These are phyloP conservation scores for Mycena olivaceomarginata DNA, from an alignment of 768 basidiomycete species.

Conservation along the genomic window DNA sequence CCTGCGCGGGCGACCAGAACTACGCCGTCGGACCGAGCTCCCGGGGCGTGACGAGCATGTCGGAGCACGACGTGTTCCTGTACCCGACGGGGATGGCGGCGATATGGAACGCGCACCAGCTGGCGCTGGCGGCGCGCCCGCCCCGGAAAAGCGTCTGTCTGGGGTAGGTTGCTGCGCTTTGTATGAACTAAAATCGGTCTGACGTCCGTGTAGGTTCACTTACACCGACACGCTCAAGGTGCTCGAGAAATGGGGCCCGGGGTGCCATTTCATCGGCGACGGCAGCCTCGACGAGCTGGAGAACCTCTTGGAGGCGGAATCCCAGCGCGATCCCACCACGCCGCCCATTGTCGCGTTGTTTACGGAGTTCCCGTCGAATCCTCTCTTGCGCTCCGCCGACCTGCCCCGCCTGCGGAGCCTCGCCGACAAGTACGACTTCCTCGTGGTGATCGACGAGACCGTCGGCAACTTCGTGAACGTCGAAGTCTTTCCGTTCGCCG, in stretches of 20 bases:
- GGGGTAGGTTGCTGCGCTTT: conserved; percentile 74
- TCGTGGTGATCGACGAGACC: conserved; percentile 95
- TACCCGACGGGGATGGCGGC: conserved; percentile 95
- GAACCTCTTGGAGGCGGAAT: conserved; percentile 70
- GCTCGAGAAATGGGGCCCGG: conserved; percentile 96
- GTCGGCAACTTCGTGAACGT: conserved; percentile 97
- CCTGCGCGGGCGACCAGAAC: conserved; percentile 66
- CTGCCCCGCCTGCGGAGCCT: conserved; percentile 83
- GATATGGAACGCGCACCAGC: conserved; percentile 93
- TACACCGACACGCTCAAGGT: conserved; percentile 97
- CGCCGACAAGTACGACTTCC: conserved; percentile 92
- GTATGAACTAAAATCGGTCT: neutral
- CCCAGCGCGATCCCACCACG: conserved; percentile 58
- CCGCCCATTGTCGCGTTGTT: conserved; percentile 89
- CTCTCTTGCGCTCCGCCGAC: conserved; percentile 90
- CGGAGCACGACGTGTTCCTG: conserved; percentile 93
- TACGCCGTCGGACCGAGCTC: conserved; percentile 76
- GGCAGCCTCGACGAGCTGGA: conserved; percentile 86
- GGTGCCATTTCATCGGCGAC: conserved; percentile 92
- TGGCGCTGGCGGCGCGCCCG: conserved; percentile 72
- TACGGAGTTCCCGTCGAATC: conserved; percentile 97
- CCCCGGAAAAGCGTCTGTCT: conserved; percentile 93
- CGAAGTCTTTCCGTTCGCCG: conserved; percentile 89
- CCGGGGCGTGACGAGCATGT: conserved; percentile 80
- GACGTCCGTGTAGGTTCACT: conserved; percentile 79